Evolutionary conservation across 805 yeast genomes (phyloP), one percentile per base, ranked within the genome.

Genomic region (Yamadazyma philogaea): DNA sequence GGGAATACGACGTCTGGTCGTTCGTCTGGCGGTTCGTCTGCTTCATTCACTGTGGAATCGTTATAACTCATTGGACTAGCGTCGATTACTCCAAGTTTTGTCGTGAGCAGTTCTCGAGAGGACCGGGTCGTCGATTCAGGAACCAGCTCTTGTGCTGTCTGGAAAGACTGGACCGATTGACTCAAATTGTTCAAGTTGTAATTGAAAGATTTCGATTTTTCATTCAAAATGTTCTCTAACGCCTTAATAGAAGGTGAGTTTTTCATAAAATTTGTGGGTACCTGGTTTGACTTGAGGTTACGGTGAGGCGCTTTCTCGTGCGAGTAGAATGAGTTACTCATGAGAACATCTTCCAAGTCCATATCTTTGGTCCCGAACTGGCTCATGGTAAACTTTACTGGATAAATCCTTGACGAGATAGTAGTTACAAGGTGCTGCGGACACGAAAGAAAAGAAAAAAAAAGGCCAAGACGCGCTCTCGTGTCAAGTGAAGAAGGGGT

Each of bases 221-320:
- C 60, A 26, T 52, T 51, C 26, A 69, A 55, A 16, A 63, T 64
- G 34, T 45, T 49, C 46, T 69, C 74, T 44, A 70, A 56, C 11
- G 73, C 72, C 47, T 64, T 63, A 55, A 70, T 63, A 6, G 70
- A 64, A 5, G 74, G 75, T 22, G 72, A 65, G 21, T 53, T 53
- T 42, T 59, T 60, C 68, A 69, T 68, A 47, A 61, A 55, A 27
- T 53, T 47, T 8, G 72, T 59, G 28, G 48, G 48, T 10, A 34
- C 43, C 46, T 8, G 63, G 54, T 40, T 55, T 42, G 48, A 64
- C 52, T 34, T 39, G 11, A 20, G 14, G 21, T 14, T 14, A 8
- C 32, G n/a, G 12, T 26, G 38, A 4, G 22, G 32, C 14, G 35
- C 27, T 31, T 40, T 35, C 17, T 35, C 41, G 34, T 40, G 55